Evolutionary conservation across 2,329 filamentous ascomycete species (phyloP).

Genomic region (Sclerotinia glacialis): DNA sequence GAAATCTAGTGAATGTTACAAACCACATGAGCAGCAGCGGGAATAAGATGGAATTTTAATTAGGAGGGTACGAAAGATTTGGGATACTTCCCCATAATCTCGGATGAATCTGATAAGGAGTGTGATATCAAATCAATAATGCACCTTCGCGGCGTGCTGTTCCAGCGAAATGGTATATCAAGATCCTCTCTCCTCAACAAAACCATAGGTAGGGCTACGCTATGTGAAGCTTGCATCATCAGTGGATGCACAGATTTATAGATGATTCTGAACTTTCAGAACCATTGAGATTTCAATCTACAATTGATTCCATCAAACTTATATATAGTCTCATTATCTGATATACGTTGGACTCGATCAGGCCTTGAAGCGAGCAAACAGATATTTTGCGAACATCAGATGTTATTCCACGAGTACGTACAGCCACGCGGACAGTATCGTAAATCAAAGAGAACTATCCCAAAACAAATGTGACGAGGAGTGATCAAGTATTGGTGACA

Average conservation of each 20-base stretch:
- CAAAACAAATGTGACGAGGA: neutral
- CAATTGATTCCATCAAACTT: too few relatives aligned
- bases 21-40: neutral
- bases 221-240: neutral
- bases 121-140: neutral
- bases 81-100: neutral
- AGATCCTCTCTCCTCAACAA: neutral
- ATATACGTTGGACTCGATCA: too few relatives aligned
- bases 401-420: too few relatives aligned
- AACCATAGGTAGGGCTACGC: neutral
- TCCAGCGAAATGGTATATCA: neutral
- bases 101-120: neutral
- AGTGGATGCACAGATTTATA: too few relatives aligned
- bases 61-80: neutral
- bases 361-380: too few relatives aligned
- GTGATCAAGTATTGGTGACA: neutral
- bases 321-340: too few relatives aligned
- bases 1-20: constrained; percentile 3
- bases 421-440: too few relatives aligned
- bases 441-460: neutral
- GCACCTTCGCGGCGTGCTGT: neutral
- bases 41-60: too few relatives aligned
- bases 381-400: too few relatives aligned
- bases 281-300: too few relatives aligned
- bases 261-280: too few relatives aligned